These are phyloP conservation scores for Truncatella angustata DNA, from an alignment of 2,329 filamentous ascomycete genomes.

Conservation along the genomic window DNA sequence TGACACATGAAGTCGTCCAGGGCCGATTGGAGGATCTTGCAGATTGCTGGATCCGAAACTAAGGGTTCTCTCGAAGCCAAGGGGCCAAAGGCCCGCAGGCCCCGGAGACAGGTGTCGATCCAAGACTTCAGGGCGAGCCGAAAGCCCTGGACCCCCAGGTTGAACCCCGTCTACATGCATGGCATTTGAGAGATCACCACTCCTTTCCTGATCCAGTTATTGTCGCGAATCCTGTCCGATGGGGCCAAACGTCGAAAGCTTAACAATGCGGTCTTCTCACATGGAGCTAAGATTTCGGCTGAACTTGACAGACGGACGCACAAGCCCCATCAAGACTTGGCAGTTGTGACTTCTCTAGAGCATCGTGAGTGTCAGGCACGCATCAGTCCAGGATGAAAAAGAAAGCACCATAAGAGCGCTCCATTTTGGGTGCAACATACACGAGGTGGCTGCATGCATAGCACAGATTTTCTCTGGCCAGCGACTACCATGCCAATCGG, in stretches of 20 bases:
- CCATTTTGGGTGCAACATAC: background rate
- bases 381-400: background rate
- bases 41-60: background rate
- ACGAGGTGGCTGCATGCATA: constrained; percentile 10
- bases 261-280: background rate
- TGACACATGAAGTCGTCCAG: background rate
- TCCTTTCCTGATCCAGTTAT: constrained; percentile 26
- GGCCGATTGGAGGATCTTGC: background rate
- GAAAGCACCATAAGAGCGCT: background rate
- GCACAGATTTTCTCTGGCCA: constrained; percentile 5
- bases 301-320: background rate
- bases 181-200: constrained; percentile 9
- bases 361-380: background rate
- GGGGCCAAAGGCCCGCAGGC: background rate
- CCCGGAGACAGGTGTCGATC: background rate
- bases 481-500: background rate
- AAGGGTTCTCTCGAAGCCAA: background rate
- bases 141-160: background rate
- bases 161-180: background rate
- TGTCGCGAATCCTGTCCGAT: constrained; percentile 23
- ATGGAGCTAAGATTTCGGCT: background rate
- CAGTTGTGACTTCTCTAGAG: background rate
- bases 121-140: background rate
- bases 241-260: background rate
- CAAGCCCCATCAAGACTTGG: background rate